A percentile compares a stretch with the other conserved stretches of the same genome.
phyloP scores from a whole-genome alignment of 129 eudicot genomes.

The Flaveria sonorensis region DNA sequence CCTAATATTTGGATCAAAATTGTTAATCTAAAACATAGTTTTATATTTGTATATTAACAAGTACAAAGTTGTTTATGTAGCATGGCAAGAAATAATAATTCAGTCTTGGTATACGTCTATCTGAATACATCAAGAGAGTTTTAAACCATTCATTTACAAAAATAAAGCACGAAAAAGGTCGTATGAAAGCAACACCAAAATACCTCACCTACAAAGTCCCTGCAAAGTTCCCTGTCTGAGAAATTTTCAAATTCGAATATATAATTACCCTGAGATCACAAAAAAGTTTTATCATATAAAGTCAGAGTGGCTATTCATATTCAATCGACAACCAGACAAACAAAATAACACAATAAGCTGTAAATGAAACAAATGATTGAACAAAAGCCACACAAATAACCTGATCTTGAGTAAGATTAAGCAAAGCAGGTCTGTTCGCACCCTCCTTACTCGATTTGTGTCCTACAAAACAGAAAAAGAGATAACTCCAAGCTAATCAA shows the following conservation, averaged over 20 bases:
- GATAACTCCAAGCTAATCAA: constrained; percentile 14
- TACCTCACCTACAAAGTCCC: constrained; percentile 79
- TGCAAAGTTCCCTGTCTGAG: constrained; percentile 80
- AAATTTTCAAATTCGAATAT: constrained; percentile 78
- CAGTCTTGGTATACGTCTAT: neutral
- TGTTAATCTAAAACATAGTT: neutral
- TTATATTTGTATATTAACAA: neutral
- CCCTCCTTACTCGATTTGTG: constrained; percentile 80
- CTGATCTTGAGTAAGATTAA: constrained; percentile 72
- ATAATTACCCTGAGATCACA: constrained; percentile 59
- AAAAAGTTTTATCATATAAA: neutral
- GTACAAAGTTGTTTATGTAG: constrained; percentile 5
- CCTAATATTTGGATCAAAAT: constrained; percentile 5
- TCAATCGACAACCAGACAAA: neutral
- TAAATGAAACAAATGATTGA: neutral
- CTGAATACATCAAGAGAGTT: neutral
- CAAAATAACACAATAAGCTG: neutral
- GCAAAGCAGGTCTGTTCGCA: constrained; percentile 61
- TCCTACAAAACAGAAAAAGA: constrained; percentile 44
- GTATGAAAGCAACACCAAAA: neutral
- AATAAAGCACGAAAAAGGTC: neutral
- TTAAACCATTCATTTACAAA: neutral
- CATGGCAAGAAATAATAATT: neutral
- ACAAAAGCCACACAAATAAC: constrained; percentile 30
- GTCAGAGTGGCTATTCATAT: neutral